Evolutionary conservation across 192 early-diverging fungal genomes (phyloP).

Genomic region (Linnemannia elongata): DNA sequence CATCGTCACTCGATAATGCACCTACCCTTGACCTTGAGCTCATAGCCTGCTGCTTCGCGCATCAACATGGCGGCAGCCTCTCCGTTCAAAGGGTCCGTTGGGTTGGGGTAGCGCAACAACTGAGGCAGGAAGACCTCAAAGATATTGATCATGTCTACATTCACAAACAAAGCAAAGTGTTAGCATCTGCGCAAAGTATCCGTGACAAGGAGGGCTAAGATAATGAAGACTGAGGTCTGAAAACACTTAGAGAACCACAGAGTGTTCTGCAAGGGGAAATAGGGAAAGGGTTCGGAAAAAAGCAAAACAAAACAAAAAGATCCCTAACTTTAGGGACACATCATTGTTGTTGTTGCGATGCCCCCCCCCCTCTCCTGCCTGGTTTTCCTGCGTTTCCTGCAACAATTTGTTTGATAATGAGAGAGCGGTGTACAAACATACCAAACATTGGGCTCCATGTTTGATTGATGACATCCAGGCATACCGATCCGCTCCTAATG

Average conservation of each 20-base stretch:
- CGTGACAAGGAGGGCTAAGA: background rate
- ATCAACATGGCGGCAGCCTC: conserved; percentile 98
- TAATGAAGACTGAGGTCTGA: too few relatives aligned
- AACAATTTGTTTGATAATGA: background rate
- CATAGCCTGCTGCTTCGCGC: conserved; percentile 92
- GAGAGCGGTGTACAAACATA: conserved; percentile 37
- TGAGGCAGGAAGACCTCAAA: conserved; percentile 99
- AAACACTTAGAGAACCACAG: background rate
- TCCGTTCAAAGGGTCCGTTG: conserved; percentile 99
- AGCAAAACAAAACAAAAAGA: background rate
- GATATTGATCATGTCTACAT: conserved; percentile 97
- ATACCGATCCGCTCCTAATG: conserved; percentile 94
- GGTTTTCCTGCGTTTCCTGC: background rate
- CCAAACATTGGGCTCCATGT: conserved; percentile 99
- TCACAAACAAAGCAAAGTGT: conserved; percentile 19
- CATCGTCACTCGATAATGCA: background rate
- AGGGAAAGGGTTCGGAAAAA: background rate
- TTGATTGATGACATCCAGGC: conserved; percentile 99
- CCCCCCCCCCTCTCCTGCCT: background rate
- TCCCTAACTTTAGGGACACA: background rate
- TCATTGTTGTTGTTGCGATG: background rate
- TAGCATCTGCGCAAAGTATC: background rate
- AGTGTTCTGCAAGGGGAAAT: background rate
- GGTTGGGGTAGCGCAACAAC: conserved; percentile 97
- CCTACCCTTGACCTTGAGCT: conserved; percentile 92